Evolutionary conservation across 2,329 filamentous ascomycete species (phyloP), one percentile per base, ranked within the genome.

Genomic region (Pseudogymnoascus sp.): DNA sequence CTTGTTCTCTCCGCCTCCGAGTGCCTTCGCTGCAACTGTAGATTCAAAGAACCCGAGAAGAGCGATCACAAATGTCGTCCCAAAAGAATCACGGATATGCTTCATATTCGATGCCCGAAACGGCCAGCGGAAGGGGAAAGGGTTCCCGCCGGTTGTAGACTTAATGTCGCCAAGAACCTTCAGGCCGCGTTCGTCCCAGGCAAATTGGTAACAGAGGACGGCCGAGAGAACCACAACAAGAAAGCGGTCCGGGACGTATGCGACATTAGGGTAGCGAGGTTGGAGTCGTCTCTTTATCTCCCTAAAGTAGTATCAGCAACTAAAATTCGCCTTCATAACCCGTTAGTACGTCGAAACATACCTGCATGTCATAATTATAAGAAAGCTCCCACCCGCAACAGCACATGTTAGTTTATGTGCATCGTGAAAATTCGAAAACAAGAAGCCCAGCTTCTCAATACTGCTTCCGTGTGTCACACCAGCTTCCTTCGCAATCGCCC

Each of bases 21-120:
- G 78, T 66, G 90, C 93, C 77, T 98, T 98, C 37, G 95, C 95
- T 1, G 95, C 95, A 11, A 99, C 92, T 0, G 92, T 96, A 2
- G 91, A 96, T 75, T 99, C 95, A 70, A 99, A 99, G 76, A 99
- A 99, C n/a, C 95, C 95, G 0, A 99, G 86, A 24, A 99, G 81
- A 0, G 93, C 91, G 67, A 99, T 96, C 62, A 98, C 81, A 71
- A 99, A 96, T 0, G 91, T 89, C 0, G 95, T 98, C 61, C 90
- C 88, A 82, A 98, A 89, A 38, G 91, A 89, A 66, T 91, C 89
- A 22, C 89, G 88, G 62, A 96, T 90, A 72, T 97, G 89, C 24
- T 85, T 82, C 80, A 98, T 87, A 69, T 96, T 85, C 4, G 84
- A 81, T 2, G 84, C 77, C 67, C 87, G 85, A 71, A 97, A 95